A percentile compares a stretch with the other conserved stretches of the same genome.
phyloP scores from a whole-genome alignment of 1,284 basidiomycete species.

The Apiotrichum gamsii region DNA sequence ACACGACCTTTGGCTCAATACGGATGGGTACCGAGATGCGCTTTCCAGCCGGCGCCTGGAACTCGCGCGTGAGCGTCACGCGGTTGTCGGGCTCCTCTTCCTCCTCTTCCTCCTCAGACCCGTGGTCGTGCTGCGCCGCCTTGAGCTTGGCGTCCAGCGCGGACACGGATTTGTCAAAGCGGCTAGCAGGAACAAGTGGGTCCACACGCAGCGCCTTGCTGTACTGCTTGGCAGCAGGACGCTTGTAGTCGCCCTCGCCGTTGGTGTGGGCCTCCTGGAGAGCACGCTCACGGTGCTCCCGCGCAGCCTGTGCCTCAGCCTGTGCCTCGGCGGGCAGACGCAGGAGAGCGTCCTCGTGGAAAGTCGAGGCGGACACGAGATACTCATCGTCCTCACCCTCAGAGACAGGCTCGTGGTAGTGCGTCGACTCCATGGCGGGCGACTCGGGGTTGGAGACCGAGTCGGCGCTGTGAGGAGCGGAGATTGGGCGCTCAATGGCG shows the following conservation, averaged over 20 bases:
- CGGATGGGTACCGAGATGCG: constrained; percentile 86
- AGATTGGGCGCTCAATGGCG: constrained; percentile 64
- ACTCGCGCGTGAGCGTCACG: constrained; percentile 59
- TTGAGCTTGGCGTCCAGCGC: constrained; percentile 51
- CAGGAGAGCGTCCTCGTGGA: constrained; percentile 62
- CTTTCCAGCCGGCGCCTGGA: constrained; percentile 77
- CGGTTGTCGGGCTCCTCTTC: constrained; percentile 28
- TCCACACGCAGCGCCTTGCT: constrained; percentile 62
- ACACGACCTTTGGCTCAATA: constrained; percentile 90
- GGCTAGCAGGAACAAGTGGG: constrained; percentile 70
- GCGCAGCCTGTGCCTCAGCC: constrained; percentile 72
- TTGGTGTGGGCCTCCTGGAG: constrained; percentile 53
- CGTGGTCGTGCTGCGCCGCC: constrained; percentile 52
- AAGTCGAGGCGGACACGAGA: constrained; percentile 57
- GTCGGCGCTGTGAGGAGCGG: constrained; percentile 34
- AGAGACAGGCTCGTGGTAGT: constrained; percentile 77
- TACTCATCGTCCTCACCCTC: constrained; percentile 73
- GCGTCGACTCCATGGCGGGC: constrained; percentile 32
- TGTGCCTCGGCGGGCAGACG: constrained; percentile 65
- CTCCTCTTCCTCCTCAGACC: constrained; percentile 39
- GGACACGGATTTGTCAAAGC: constrained; percentile 64
- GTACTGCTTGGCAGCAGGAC: constrained; percentile 25
- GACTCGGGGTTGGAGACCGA: constrained; percentile 46
- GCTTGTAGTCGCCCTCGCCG: constrained; percentile 15
- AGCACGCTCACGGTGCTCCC: constrained; percentile 72